Conservation (phyloP, 495 filamentous ascomycete species). For the Neurospora tetraspora region DNA sequence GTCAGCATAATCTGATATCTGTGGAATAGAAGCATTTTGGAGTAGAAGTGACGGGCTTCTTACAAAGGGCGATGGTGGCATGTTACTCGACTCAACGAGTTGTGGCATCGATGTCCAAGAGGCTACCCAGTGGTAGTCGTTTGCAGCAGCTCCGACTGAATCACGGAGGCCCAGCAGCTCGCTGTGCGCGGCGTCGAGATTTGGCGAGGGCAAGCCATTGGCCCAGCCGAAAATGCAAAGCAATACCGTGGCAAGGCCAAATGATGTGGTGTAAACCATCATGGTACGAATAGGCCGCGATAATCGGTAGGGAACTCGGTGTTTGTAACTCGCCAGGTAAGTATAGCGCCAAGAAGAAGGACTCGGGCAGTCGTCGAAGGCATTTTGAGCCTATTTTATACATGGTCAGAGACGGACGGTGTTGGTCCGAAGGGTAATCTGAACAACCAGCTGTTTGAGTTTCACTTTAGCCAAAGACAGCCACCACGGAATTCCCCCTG, state of each 20-base stretch:
- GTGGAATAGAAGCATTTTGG: background rate
- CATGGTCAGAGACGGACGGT: constrained; percentile 5
- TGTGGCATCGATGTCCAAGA: constrained; percentile 62
- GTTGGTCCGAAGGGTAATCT: constrained; percentile 13
- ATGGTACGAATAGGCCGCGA: background rate
- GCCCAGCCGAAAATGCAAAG: background rate
- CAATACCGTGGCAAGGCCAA: background rate
- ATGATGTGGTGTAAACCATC: background rate
- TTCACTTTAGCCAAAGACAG: constrained; percentile 15
- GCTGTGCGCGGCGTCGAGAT: background rate
- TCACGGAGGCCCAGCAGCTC: background rate
- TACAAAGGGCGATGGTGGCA: constrained; percentile 52
- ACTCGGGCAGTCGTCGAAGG: background rate
- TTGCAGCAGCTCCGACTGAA: background rate
- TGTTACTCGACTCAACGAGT: constrained; percentile 50
- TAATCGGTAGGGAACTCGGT: background rate
- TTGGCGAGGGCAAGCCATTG: constrained; percentile 1
- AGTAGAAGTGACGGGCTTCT: constrained; percentile 7
- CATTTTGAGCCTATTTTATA: background rate
- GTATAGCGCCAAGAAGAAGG: background rate
- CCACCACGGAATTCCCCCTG: background rate
- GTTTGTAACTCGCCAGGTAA: background rate
- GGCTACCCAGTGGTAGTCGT: constrained; percentile 47
- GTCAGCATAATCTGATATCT: background rate
- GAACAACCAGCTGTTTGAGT: background rate